Percentiles rank a stretch among this genome's conserved stretches.
phyloP scores from a whole-genome alignment of 1,139 yeast species.

The Saccharomyces hybrid region DNA sequence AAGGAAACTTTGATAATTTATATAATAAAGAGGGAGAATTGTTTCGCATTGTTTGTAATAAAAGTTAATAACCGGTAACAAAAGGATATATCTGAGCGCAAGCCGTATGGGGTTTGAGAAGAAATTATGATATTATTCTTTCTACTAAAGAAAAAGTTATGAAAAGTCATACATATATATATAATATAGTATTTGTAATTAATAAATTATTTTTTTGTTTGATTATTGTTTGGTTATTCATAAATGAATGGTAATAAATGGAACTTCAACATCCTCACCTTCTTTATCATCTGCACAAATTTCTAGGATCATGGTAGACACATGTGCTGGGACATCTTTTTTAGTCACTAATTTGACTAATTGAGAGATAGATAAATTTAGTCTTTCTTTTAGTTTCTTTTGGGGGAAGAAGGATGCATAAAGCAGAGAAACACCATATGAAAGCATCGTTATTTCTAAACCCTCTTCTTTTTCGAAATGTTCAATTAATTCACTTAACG shows the following conservation, averaged over 20 bases:
- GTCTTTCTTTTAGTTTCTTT: constrained; percentile 75
- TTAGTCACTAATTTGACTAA: constrained; percentile 77
- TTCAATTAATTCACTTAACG: constrained; percentile 67
- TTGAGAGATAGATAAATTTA: constrained; percentile 57
- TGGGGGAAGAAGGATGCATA: constrained; percentile 95
- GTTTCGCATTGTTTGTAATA: not conserved
- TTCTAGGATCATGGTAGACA: constrained; percentile 74
- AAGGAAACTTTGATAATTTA: constrained; percentile 32
- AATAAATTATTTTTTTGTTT: not conserved
- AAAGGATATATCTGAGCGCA: no score
- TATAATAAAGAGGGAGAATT: constrained; percentile 16
- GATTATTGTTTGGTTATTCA: constrained; percentile 8
- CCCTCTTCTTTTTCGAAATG: constrained; percentile 77
- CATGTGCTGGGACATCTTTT: constrained; percentile 71
- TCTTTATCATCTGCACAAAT: constrained; percentile 85
- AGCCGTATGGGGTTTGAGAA: no score
- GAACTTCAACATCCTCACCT: constrained; percentile 95
- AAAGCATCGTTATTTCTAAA: constrained; percentile 80
- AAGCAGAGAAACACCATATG: constrained; percentile 80
- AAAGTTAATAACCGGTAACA: not conserved
- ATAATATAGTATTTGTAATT: not conserved
- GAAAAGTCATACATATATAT: not conserved
- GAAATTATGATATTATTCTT: no score
- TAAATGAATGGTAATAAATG: constrained; percentile 62
- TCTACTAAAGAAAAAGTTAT: not conserved